A percentile compares a stretch with the other conserved stretches of the same genome.
phyloP scores from a whole-genome alignment of 148 eudicot species.

The Rhododendron molle region DNA sequence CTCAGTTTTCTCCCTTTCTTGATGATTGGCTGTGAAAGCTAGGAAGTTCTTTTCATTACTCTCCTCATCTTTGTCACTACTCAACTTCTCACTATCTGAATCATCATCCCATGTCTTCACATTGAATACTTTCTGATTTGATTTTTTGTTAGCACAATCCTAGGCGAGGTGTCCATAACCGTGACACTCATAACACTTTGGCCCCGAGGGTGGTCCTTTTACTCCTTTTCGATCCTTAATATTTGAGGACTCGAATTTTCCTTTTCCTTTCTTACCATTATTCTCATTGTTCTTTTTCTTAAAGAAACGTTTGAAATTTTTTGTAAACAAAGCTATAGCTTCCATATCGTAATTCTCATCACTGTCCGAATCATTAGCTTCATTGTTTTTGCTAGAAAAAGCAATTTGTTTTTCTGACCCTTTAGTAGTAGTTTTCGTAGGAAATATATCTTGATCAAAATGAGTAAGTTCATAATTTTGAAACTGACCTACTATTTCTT shows the following conservation, averaged over 20 bases:
- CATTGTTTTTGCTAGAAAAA: not conserved
- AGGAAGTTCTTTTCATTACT: too few relatives aligned
- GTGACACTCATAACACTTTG: not conserved
- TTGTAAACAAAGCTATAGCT: not conserved
- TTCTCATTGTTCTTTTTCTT: too few relatives aligned
- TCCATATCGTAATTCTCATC: not conserved
- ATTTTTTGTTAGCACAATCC: not conserved
- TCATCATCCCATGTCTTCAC: not conserved
- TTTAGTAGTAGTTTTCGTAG: not conserved
- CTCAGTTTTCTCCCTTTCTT: too few relatives aligned
- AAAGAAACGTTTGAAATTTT: too few relatives aligned
- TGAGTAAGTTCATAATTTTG: not conserved
- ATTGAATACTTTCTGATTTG: not conserved
- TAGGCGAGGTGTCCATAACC: not conserved
- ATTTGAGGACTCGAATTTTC: too few relatives aligned
- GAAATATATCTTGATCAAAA: not conserved
- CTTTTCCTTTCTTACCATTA: too few relatives aligned
- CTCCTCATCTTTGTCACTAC: not conserved
- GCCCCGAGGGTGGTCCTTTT: not conserved
- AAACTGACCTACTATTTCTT: not conserved
- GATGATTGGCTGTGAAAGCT: too few relatives aligned
- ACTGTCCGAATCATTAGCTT: not conserved
- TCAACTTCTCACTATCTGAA: not conserved
- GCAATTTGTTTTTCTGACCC: too few relatives aligned
- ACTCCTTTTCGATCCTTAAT: not conserved